Conservation (phyloP, 2,329 filamentous ascomycete species). For the Hypoxylon sp. region DNA sequence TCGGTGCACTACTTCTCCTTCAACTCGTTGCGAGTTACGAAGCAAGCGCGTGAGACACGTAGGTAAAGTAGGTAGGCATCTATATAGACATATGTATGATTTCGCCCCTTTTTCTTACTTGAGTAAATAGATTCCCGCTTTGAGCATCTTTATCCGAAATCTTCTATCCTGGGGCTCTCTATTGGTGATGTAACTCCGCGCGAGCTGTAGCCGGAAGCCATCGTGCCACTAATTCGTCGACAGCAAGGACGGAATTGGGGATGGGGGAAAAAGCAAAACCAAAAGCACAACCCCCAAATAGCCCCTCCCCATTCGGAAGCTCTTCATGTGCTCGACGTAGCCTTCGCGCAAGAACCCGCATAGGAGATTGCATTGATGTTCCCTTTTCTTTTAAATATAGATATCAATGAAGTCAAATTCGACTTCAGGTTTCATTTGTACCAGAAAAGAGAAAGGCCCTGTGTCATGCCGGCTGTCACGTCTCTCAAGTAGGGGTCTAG, state of each 20-base stretch:
- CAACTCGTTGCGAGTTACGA: constrained; percentile 8
- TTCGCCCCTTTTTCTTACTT: background rate
- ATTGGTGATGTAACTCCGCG: constrained; percentile 26
- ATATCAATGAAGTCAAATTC: constrained; percentile 7
- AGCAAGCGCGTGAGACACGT: too few species aligned
- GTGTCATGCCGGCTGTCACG: constrained; percentile 6
- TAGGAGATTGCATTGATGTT: constrained; percentile 8
- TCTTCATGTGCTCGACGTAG: too few species aligned
- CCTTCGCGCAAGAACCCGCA: constrained; percentile 17
- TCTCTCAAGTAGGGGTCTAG: too few species aligned
- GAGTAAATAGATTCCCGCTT: constrained; percentile 19
- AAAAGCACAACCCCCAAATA: too few species aligned
- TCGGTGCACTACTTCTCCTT: too few species aligned
- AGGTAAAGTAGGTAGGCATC: too few species aligned
- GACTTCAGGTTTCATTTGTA: constrained; percentile 1
- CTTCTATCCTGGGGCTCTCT: constrained; percentile 2
- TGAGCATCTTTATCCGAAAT: constrained; percentile 26
- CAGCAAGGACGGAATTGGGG: too few species aligned
- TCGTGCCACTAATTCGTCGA: constrained; percentile 14
- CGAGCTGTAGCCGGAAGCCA: constrained; percentile 10
- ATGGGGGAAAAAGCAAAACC: too few species aligned
- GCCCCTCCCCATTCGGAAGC: too few species aligned
- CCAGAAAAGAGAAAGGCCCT: background rate
- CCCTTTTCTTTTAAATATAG: too few species aligned
- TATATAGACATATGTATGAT: constrained; percentile 15